Evolutionary conservation across 1,284 basidiomycete genomes (phyloP), one percentile per base, ranked within the genome.

Genomic region (Cutaneotrichosporon cavernicola): DNA sequence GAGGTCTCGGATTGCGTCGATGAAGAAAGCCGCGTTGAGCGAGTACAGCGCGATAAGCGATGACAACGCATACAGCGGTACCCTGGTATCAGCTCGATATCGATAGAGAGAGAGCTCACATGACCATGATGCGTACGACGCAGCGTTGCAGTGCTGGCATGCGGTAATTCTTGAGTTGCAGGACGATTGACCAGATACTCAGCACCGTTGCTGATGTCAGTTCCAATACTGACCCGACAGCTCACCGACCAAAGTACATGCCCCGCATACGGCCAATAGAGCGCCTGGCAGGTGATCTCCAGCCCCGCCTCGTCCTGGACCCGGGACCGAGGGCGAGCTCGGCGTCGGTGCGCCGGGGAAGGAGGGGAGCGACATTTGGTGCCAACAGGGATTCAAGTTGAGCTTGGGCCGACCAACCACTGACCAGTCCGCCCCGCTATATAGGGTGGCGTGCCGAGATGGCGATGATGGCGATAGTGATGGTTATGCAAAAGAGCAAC

Each of bases 51-150:
- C 93, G 68, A 97, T 94, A 71, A 96, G 84, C 2, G 92, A 96
- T 0, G 95, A 87, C 26, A 97, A 84, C 1, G 89, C 92, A 79
- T 98, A 98, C 55, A 98, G 83, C 2, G 95, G 93, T 4, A 97
- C 92, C 82, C 82, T 83, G 64, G 16, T 5, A 59, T 60, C 60
- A 64, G 65, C 62, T 43, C 1, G 16, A 38, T 8, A 26, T 26
- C 26, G 26, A 26, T 5, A 32, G 9, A 8, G 16, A 34, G 51
- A 34, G 3, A 32, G 30, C 78, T 64, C 49, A 80, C 94, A 98
- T 98, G 72, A 98, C 73, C 88, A 99, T 91, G 76, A 99, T 97
- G 65, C 97, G 86, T 49, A 98, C 87, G 57, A 98, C 95, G 85
- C 92, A 91, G 69, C 80, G 66, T 82, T 94, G 92, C 34, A 95